A percentile compares a stretch with the other conserved stretches of the same genome.
Conservation (phyloP, 1,139 yeast genomes). For the Candida sanyaensis region DNA sequence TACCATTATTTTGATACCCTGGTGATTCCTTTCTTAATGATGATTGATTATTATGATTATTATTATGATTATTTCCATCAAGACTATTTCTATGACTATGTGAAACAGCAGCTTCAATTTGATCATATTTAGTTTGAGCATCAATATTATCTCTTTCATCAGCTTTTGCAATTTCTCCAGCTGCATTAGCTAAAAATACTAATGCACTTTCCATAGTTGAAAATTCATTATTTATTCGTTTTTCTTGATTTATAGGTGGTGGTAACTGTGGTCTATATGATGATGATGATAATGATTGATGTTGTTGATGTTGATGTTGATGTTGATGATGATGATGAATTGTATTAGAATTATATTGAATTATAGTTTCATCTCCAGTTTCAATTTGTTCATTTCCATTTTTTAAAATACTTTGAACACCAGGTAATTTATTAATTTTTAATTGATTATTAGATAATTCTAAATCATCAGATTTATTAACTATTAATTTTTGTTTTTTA, state of each 20-base stretch:
- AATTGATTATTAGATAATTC: background rate
- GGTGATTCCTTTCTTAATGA: no score
- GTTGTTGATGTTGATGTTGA: constrained; percentile 2
- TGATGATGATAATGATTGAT: no score
- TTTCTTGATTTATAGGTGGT: constrained; percentile 2
- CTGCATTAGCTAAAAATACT: constrained; percentile 72
- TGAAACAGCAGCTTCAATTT: constrained; percentile 29
- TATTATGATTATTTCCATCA: constrained; percentile 1
- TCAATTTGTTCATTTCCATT: background rate
- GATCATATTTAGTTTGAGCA: constrained; percentile 58
- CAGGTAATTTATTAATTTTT: constrained; percentile 7
- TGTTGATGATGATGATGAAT: background rate
- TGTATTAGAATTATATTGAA: background rate
- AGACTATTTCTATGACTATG: constrained; percentile 10
- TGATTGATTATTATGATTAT: no score
- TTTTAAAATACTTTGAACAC: constrained; percentile 9
- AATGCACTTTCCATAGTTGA: constrained; percentile 67
- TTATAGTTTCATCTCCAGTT: background rate
- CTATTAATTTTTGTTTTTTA: constrained; percentile 14
- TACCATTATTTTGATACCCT: no score
- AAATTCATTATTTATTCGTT: constrained; percentile 27
- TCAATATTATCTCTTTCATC: constrained; percentile 68
- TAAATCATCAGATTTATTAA: background rate
- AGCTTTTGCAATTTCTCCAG: constrained; percentile 69
- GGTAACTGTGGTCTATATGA: background rate